Conservation (phyloP, 176 grass and related monocot species). For the Cenchrus fungigraminus region DNA sequence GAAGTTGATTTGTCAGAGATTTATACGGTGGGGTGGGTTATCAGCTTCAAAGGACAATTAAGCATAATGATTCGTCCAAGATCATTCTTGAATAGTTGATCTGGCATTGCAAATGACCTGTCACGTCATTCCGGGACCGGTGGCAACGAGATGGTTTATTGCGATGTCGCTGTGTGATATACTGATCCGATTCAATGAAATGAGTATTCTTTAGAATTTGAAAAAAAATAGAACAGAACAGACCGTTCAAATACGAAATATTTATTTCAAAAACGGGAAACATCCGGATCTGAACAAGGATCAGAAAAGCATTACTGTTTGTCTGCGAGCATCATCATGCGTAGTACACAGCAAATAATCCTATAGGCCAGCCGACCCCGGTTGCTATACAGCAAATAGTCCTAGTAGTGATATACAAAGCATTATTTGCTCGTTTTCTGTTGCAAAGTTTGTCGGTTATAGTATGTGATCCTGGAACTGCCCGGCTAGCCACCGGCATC, state of each 20-base stretch:
- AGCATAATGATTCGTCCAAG: too few relatives aligned
- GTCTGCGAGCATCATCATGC: background rate
- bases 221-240: background rate
- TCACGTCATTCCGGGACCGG: background rate
- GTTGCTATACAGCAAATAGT: slow-evolving; percentile 17
- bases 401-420: background rate
- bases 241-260: background rate
- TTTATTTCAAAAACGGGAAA: background rate
- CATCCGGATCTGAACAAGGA: background rate
- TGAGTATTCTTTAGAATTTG: background rate
- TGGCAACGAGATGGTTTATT: background rate
- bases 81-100: background rate
- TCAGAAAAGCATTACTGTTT: background rate
- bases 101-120: background rate
- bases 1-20: background rate
- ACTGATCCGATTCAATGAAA: background rate
- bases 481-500: slow-evolving; percentile 17
- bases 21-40: too few relatives aligned
- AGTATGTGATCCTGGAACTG: slow-evolving; percentile 15
- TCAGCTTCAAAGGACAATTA: too few relatives aligned
- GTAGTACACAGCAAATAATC: background rate
- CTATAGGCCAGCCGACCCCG: background rate
- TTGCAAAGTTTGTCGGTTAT: background rate
- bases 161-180: background rate
- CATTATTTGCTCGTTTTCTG: slow-evolving; percentile 25